Conservation (phyloP, 805 yeast genomes). For the Ogataea siamensis region DNA sequence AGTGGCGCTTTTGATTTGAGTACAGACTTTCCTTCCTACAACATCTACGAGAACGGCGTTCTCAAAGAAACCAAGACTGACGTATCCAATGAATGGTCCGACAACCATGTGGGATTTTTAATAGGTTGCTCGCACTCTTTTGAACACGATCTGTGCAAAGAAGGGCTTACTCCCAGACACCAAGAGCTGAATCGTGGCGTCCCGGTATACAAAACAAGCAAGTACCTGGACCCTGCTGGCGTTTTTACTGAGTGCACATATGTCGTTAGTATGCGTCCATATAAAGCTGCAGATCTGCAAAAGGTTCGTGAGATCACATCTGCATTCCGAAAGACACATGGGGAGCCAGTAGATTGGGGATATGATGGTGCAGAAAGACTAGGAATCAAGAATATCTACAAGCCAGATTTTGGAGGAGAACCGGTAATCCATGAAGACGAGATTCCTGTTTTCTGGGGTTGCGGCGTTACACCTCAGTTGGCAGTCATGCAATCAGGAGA, state of each 20-base stretch:
- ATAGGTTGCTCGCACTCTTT: slow-evolving; percentile 44
- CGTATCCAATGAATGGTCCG: slow-evolving; percentile 34
- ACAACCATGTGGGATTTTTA: slow-evolving; percentile 39
- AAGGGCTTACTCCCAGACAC: slow-evolving; percentile 34
- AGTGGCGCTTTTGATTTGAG: slow-evolving; percentile 31
- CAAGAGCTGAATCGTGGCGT: slow-evolving; percentile 21
- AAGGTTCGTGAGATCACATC: slow-evolving; percentile 34
- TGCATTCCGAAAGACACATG: slow-evolving; percentile 35
- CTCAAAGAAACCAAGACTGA: slow-evolving; percentile 25
- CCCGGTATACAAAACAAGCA: slow-evolving; percentile 30
- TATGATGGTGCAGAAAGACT: slow-evolving; percentile 36
- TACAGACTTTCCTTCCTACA: slow-evolving; percentile 37
- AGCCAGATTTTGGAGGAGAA: slow-evolving; percentile 40
- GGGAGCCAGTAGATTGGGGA: slow-evolving; percentile 45
- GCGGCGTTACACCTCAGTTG: slow-evolving; percentile 43
- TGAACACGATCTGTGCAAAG: slow-evolving; percentile 34
- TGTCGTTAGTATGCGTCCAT: slow-evolving; percentile 45
- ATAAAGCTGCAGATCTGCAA: slow-evolving; percentile 30
- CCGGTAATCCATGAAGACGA: slow-evolving; percentile 34
- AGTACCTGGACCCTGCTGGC: slow-evolving; percentile 32
- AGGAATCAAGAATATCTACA: slow-evolving; percentile 34
- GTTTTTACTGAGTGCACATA: slow-evolving; percentile 32
- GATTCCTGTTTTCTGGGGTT: slow-evolving; percentile 44
- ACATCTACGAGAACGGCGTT: slow-evolving; percentile 35
- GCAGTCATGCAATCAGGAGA: slow-evolving; percentile 32